phyloP scores from a whole-genome alignment of 139 green algal genomes.

The Chlamydomonas sphaeroides region DNA sequence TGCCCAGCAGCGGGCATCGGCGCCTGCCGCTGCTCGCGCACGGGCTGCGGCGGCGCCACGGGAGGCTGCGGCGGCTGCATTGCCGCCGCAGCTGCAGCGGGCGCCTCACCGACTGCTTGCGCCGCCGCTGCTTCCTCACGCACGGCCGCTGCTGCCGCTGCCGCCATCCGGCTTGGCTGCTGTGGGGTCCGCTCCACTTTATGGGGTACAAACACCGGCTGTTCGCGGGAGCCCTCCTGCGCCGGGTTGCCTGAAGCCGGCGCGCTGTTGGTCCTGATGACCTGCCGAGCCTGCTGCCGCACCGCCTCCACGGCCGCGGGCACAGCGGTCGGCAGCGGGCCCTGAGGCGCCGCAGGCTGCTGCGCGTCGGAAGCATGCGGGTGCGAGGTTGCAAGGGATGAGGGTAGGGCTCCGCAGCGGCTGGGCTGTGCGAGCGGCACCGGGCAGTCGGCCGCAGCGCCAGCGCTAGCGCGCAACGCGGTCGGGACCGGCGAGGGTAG shows the following conservation, averaged over 20 bases:
- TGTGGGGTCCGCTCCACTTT: constrained; percentile 8
- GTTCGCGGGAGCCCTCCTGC: constrained; percentile 16
- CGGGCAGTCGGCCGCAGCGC: no score
- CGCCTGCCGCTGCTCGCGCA: not conserved
- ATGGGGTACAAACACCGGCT: not conserved
- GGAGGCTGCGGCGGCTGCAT: no score
- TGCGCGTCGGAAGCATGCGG: not conserved
- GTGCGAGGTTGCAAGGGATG: no score
- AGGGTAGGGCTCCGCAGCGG: no score
- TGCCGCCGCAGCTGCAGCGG: not conserved
- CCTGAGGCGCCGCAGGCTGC: constrained; percentile 26
- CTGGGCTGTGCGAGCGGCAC: no score
- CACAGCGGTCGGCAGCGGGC: constrained; percentile 34
- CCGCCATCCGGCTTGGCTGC: constrained; percentile 30
- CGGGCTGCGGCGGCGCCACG: no score
- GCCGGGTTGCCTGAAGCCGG: constrained; percentile 27
- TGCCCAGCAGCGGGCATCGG: no score
- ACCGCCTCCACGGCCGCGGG: constrained; percentile 34
- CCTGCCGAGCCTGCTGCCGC: constrained; percentile 20
- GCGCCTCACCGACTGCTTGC: no score
- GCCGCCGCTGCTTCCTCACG: not conserved
- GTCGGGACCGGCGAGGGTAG: no score
- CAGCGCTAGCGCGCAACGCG: no score
- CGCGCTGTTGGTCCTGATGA: constrained; percentile 29
- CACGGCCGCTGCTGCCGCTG: not conserved